Conservation (phyloP, 2,329 filamentous ascomycete genomes). For the Colletotrichum sp. region DNA sequence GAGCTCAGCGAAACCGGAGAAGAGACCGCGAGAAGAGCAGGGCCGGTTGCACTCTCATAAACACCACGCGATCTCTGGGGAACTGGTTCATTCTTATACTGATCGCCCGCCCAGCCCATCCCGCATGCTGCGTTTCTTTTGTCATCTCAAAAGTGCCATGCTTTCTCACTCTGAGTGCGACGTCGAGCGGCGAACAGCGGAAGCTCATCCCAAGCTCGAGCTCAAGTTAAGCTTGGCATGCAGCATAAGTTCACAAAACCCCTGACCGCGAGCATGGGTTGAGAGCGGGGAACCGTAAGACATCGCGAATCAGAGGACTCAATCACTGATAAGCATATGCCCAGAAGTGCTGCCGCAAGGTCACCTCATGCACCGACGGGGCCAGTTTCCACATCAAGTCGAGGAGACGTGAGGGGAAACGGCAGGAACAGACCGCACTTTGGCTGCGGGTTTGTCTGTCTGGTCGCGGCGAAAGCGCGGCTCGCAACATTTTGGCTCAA, state of each 20-base stretch:
- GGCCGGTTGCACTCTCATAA: not conserved
- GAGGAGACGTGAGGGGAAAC: not conserved
- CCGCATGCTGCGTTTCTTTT: not conserved
- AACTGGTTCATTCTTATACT: not conserved
- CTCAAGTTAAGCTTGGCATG: conserved; percentile 4
- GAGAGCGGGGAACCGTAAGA: not conserved
- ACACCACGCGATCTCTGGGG: not conserved
- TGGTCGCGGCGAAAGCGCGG: not conserved
- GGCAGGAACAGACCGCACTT: not conserved
- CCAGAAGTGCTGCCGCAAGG: not conserved
- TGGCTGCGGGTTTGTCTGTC: not conserved
- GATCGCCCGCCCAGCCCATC: not conserved
- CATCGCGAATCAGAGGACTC: not conserved
- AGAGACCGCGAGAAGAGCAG: not conserved
- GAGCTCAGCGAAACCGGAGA: not conserved
- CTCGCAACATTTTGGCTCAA: not conserved
- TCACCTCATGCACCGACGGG: not conserved
- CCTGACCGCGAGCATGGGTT: not conserved
- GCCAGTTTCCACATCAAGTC: not conserved
- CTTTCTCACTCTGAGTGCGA: not conserved
- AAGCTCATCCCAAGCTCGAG: not conserved
- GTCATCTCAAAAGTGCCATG: not conserved
- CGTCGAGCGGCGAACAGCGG: not conserved
- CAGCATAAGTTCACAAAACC: not conserved
- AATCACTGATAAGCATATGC: conserved; percentile 13